Base-by-base conservation (phyloP, 2,329 filamentous ascomycete genomes). In the Penicillium thymicola region DNA sequence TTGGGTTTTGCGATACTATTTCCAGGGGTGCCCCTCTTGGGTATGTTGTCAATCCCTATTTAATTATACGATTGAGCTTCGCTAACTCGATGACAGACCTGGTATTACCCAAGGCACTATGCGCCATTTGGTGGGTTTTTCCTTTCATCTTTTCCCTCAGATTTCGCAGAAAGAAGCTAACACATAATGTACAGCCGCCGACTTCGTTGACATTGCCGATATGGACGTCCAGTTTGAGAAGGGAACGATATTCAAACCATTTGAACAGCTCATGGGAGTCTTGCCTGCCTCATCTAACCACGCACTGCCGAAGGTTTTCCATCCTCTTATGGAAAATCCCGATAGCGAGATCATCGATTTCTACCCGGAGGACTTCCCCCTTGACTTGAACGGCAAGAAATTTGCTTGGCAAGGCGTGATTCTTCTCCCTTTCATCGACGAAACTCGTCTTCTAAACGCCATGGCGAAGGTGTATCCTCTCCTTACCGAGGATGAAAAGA, bases 101-200 rank as follows among this genome's bases (percentile, higher is more conserved):
- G 94, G 94, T 99, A 94, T 73, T 99, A 97, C 70, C 94, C 94
- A 0, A 96, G 97, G 70, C 94, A 99, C 72, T 99, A 99, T 71
- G 95, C 94, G 1, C 94, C 95, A 4, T 99, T 99, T 16, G 49
- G 49, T 51, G 5, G n/a, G 49, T 44, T 51, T 45, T 27, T 11
- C 21, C 32, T 11, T 40, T 9, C 4, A 7, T 51, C 21, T 7
- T 32, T 13, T 32, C 18, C 14, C 14, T 32, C 6, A 2, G 8
- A 23, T 34, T 34, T 36, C 28, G 8, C 21, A 25, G 13, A 23
- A 47, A n/a, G 30, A 28, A 34, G 32, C 43, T 54, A 48, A 54
- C 43, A 25, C 18, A 38, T 25, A 27, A 10, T 13, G 7, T 21
- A 41, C 27, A 71, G 94, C 94, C 2, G 89, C 92, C 51, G 94